Conservation (phyloP, 2,329 filamentous ascomycete species). For the Aureobasidium sp. region DNA sequence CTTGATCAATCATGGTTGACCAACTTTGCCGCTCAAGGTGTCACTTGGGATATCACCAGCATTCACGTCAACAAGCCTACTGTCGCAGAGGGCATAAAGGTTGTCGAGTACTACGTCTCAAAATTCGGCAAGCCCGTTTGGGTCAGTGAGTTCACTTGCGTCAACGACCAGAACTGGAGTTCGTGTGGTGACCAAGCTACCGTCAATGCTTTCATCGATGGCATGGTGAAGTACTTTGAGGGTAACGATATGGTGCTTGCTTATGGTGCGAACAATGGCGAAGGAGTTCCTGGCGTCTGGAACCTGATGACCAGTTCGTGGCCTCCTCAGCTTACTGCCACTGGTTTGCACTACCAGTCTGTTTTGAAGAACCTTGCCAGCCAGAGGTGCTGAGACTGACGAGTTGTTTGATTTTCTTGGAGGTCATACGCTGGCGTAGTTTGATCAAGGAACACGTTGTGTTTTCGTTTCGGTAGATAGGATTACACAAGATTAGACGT, state of each 20-base stretch:
- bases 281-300: constrained; percentile 19
- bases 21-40: constrained; percentile 20
- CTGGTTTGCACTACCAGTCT: constrained; percentile 13
- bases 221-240: constrained; percentile 24
- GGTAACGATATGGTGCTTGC: constrained; percentile 23
- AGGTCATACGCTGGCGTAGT: no score
- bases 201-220: constrained; percentile 23
- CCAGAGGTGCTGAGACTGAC: neutral
- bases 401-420: no score
- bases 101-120: constrained; percentile 24
- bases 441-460: no score
- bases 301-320: constrained; percentile 11
- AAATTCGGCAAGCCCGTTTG: constrained; percentile 26
- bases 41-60: constrained; percentile 25
- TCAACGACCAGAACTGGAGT: constrained; percentile 21
- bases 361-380: constrained; percentile 10
- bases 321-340: constrained; percentile 13
- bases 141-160: constrained; percentile 26
- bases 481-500: no score
- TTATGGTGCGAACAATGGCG: constrained; percentile 25
- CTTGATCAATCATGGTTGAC: constrained; percentile 25
- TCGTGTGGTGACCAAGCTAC: constrained; percentile 23
- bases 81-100: constrained; percentile 22
- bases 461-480: no score
- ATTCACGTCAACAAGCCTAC: constrained; percentile 28